A percentile compares a stretch with the other conserved stretches of the same genome.
These are phyloP conservation scores for Verticillium albo-atrum DNA, from an alignment of 2,329 filamentous ascomycete species.

Conservation along the genomic window DNA sequence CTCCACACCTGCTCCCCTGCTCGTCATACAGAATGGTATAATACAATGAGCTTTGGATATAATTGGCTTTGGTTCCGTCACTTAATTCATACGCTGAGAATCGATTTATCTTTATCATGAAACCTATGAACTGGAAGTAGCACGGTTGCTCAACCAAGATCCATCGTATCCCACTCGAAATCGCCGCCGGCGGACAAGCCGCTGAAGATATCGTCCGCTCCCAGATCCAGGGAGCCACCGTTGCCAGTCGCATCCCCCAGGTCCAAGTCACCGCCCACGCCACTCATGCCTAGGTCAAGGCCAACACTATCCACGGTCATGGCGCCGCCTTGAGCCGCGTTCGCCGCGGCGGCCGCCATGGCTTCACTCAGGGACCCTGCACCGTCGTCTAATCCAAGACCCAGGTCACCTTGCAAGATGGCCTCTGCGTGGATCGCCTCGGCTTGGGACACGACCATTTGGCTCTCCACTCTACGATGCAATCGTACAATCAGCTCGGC, in stretches of 20 bases:
- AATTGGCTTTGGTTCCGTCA: background rate
- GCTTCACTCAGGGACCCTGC: slow-evolving; percentile 30
- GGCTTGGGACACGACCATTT: slow-evolving; percentile 41
- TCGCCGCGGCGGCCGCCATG: slow-evolving; percentile 35
- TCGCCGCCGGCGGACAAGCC: slow-evolving; percentile 36
- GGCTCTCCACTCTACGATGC: slow-evolving; percentile 60
- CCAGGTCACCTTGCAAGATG: slow-evolving; percentile 39
- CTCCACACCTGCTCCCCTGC: too few species aligned
- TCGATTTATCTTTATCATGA: background rate
- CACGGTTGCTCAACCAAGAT: slow-evolving; percentile 15
- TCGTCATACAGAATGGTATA: too few species aligned
- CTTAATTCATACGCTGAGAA: background rate
- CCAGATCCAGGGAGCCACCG: slow-evolving; percentile 32
- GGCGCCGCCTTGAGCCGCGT: slow-evolving; percentile 28
- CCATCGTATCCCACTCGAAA: slow-evolving; percentile 36
- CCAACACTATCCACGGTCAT: slow-evolving; percentile 36
- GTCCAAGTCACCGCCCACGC: slow-evolving; percentile 32
- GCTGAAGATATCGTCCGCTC: slow-evolving; percentile 31
- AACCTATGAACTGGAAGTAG: background rate
- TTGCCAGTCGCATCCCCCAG: slow-evolving; percentile 29
- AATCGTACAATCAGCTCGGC: slow-evolving; percentile 61
- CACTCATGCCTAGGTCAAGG: slow-evolving; percentile 41
- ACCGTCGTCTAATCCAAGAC: slow-evolving; percentile 30
- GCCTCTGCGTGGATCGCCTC: slow-evolving; percentile 29
- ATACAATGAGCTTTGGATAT: too few species aligned